These are phyloP conservation scores for Paramecium pentaurelia DNA, from an alignment of 73 alveolate genomes.

Conservation along the genomic window DNA sequence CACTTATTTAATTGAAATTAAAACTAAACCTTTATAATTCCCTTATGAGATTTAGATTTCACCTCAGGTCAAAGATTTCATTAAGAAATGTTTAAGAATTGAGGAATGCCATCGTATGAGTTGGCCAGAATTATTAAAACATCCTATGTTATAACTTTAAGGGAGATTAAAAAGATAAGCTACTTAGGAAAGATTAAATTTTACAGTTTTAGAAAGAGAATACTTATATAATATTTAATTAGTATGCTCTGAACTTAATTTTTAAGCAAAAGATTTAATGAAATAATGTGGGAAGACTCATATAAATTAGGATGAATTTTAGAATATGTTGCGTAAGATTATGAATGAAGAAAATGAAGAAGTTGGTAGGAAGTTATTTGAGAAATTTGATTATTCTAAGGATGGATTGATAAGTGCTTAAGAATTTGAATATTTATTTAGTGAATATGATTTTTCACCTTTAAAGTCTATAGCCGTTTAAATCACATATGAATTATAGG, in stretches of 20 bases:
- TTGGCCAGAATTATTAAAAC: slow-evolving; percentile 39
- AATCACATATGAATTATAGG: background rate
- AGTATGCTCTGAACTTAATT: background rate
- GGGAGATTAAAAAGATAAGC: background rate
- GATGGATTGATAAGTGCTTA: background rate
- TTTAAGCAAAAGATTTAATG: background rate
- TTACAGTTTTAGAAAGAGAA: background rate
- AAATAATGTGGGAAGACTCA: background rate
- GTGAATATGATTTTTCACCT: slow-evolving; percentile 28
- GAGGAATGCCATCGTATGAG: slow-evolving; percentile 48
- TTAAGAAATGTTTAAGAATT: slow-evolving; percentile 9
- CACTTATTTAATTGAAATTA: background rate
- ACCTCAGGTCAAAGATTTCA: background rate
- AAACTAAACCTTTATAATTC: slow-evolving; percentile 37
- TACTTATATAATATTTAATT: background rate
- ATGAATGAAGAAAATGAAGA: background rate
- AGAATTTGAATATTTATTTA: background rate
- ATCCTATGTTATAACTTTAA: background rate
- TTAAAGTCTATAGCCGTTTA: background rate
- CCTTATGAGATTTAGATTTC: slow-evolving; percentile 52
- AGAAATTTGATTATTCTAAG: background rate
- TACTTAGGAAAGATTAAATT: background rate
- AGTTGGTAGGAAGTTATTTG: background rate
- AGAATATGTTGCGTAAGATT: background rate
- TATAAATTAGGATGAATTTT: background rate